Base-by-base conservation (phyloP, 768 basidiomycete species). In the Phylloporus arenicola region DNA sequence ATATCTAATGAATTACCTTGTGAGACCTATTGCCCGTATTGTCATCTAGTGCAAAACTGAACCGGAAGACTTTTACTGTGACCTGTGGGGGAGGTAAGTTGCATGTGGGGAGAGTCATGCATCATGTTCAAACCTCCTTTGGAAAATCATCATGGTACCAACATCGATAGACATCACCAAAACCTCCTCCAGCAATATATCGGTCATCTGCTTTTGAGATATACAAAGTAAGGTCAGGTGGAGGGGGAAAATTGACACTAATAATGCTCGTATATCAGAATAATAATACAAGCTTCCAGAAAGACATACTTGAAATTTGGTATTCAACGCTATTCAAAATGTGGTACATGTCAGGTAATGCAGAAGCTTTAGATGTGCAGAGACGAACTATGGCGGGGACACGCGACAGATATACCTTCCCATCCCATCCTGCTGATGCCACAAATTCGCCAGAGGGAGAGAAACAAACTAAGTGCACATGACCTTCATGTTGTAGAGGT, bases 1-100 rank as follows among this genome's bases (percentile, higher is more conserved):
- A n/a, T 1, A 17, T 0, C 2, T 0, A 3, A 20, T 6, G 1
- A 6, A 6, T 8, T 45, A 59, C 54, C 49, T 51, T 52, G 14
- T 0, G 1, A 14, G 33, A 42, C 10, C 9, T 25, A 16, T 47
- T 10, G 3, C 13, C 2, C 1, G 4, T 6, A 38, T 44, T 34
- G 10, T 41, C 46, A 14, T 56, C 43, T 6, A 46, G n/a, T 12
- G 45, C 13, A 19, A 50, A 24, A 0, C 16, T 48, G 37, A 59
- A 64, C n/a, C 57, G 53, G 14, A 64, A 35, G 1, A 55, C 60
- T 33, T 64, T 64, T 1, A 64, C 63, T 12, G 62, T 60, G 9
- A 64, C 60, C 57, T 62, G 29, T 17, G 6, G 4, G 14, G 14
- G 3, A 24, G 3, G 33, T 49, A 1, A 33, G 19, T 10, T 13